phyloP scores from a whole-genome alignment of 805 yeast species.

The Ogataea zsoltii region DNA sequence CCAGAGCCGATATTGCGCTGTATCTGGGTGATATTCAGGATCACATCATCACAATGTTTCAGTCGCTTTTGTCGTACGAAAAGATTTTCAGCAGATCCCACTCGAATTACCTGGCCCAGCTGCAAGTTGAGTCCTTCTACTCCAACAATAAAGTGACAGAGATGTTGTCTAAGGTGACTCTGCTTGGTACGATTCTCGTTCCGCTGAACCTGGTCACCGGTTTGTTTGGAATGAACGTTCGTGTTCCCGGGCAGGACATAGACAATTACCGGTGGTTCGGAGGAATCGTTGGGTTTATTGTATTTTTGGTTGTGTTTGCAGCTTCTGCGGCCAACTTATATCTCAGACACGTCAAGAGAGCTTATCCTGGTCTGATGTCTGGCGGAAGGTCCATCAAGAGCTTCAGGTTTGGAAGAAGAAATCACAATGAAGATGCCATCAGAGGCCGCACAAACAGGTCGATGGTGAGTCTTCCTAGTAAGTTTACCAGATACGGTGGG shows the following conservation, averaged over 20 bases:
- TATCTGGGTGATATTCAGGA: constrained; percentile 96
- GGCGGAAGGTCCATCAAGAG: constrained; percentile 27
- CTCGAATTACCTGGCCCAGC: constrained; percentile 87
- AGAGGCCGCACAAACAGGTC: constrained; percentile 28
- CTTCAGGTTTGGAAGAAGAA: constrained; percentile 32
- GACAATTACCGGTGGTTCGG: constrained; percentile 53
- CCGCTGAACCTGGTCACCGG: constrained; percentile 92
- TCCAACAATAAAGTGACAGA: constrained; percentile 84
- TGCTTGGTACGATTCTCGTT: constrained; percentile 85
- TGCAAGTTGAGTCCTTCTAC: constrained; percentile 89
- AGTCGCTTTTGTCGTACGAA: constrained; percentile 84
- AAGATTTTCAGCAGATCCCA: constrained; percentile 92
- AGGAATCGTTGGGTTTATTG: constrained; percentile 35
- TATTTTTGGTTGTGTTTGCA: constrained; percentile 25
- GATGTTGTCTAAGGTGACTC: constrained; percentile 84
- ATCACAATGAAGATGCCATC: constrained; percentile 10
- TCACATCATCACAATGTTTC: constrained; percentile 95
- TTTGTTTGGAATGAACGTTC: constrained; percentile 93
- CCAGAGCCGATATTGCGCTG: constrained; percentile 88
- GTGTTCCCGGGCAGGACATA: constrained; percentile 68
- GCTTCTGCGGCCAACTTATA: constrained; percentile 28
- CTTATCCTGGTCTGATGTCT: constrained; percentile 9
- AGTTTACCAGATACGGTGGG: constrained; percentile 35
- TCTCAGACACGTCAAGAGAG: constrained; percentile 22
- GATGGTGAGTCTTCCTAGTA: constrained; percentile 33